Evolutionary conservation across 1,284 basidiomycete genomes (phyloP), one percentile per base, ranked within the genome.

Genomic region (Vanrija sp.): DNA sequence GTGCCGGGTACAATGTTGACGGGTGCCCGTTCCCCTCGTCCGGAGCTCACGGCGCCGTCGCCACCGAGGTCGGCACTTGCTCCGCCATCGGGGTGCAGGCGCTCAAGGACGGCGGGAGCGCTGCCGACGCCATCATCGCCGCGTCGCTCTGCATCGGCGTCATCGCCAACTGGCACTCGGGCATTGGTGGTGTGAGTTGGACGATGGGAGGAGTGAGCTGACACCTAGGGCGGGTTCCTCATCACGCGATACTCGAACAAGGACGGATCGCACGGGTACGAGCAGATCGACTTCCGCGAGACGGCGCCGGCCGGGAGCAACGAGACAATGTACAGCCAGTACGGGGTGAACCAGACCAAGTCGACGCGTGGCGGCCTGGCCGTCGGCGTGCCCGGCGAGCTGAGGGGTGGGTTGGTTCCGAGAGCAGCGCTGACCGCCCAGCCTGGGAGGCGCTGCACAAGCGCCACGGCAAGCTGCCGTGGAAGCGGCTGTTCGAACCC

Each of bases 341-440:
- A 57, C 38, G 65, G 65, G 6, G 54, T 41, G 20, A 58, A 60
- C 23, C 62, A 66, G 54, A 66, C 62, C 22, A 54, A 59, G 47
- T 66, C 88, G 15, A 77, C 64, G 43, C 80, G 80, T 57, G 91
- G 92, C 9, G 91, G 92, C 9, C 78, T 94, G 24, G 73, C 88
- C 4, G 82, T 91, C 19, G 92, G 82, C 24, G 84, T 93, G 0
- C 92, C 93, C 0, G 88, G 90, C 5, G 91, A 95, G 75, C 70
- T 95, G 42, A 80, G 85, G 18, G 92, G 91, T 15, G 38, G 41
- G 57, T 48, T 18, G 3, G 25, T 10, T 22, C n/a, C 41, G 12
- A 16, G n/a, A 41, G 25, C 39, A 14, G 16, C 5, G 20, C 43
- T 42, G 9, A 41, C 57, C 62, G 12, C 10, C 60, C 25, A 64